Percentiles rank a stretch among this genome's conserved stretches.
Evolutionary conservation across 257 asterid species (phyloP).

Genomic region (Thymus quinquecostatus): DNA sequence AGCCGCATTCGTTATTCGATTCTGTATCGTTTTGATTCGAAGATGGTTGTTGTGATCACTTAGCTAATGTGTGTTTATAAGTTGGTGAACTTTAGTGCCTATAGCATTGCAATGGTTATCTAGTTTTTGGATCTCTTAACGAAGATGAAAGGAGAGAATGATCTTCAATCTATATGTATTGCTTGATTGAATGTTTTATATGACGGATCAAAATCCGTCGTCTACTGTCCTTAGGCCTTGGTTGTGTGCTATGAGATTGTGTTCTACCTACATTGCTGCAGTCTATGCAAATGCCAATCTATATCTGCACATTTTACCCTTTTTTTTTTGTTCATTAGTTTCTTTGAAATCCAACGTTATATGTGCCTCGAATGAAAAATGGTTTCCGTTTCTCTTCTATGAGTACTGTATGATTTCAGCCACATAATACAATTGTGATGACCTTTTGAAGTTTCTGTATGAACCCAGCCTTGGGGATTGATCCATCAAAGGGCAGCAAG

Average conservation of each 20-base stretch:
- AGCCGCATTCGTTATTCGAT: no score
- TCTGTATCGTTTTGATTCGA: background rate
- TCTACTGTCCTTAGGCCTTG: background rate
- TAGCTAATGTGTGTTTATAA: constrained; percentile 18
- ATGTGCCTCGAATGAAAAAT: background rate
- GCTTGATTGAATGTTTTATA: constrained; percentile 1
- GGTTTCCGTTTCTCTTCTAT: background rate
- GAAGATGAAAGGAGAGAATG: constrained; percentile 22
- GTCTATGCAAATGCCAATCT: constrained; percentile 14
- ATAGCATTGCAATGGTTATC: constrained; percentile 21
- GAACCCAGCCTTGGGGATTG: constrained; percentile 58
- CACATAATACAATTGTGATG: background rate
- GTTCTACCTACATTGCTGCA: background rate
- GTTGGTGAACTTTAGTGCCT: constrained; percentile 30
- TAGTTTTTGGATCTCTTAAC: constrained; percentile 25
- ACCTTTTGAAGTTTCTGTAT: constrained; percentile 5
- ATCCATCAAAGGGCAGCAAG: constrained; percentile 75
- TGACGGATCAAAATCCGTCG: background rate
- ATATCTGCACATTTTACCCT: background rate
- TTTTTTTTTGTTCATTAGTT: background rate
- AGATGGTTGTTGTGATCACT: constrained; percentile 39
- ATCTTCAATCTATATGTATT: background rate
- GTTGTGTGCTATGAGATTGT: constrained; percentile 21
- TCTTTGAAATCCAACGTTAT: background rate
- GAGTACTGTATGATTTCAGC: constrained; percentile 4